phyloP scores from a whole-genome alignment of 2,329 filamentous ascomycete genomes.

The Aspergillus texensis region DNA sequence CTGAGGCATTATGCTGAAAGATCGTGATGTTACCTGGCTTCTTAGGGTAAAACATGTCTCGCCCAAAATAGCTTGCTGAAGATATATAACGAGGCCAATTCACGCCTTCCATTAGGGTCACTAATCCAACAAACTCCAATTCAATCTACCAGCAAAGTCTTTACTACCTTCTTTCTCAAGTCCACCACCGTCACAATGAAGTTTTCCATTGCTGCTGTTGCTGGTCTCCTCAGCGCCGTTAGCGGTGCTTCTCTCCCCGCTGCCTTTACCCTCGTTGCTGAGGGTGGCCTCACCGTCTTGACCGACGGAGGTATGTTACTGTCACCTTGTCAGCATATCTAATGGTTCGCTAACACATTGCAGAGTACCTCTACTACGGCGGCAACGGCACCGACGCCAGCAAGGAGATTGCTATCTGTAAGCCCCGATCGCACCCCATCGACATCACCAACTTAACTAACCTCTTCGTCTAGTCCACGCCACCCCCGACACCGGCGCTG shows the following conservation, averaged over 20 bases:
- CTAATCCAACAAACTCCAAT: not conserved
- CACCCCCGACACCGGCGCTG: constrained; percentile 18
- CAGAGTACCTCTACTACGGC: constrained; percentile 28
- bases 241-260: constrained; percentile 24
- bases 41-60: not conserved
- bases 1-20: not conserved
- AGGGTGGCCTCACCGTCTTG: constrained; percentile 28
- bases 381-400: constrained; percentile 18
- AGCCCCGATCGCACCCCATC: not conserved
- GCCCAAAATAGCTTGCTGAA: not conserved
- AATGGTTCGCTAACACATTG: not conserved
- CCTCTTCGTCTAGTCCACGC: constrained; percentile 15
- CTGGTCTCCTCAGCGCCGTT: constrained; percentile 27
- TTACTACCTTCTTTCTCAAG: not conserved
- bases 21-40: not conserved
- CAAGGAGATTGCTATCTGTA: constrained; percentile 29
- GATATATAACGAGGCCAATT: not conserved
- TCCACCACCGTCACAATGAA: constrained; percentile 26
- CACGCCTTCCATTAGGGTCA: not conserved
- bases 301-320: constrained; percentile 28
- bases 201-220: constrained; percentile 29
- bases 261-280: constrained; percentile 32
- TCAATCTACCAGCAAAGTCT: not conserved
- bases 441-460: not conserved
- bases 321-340: not conserved